A percentile compares a stretch with the other conserved stretches of the same genome.
phyloP scores from a whole-genome alignment of 371 early-diverging fungal species.

The Parasitella parasitica region DNA sequence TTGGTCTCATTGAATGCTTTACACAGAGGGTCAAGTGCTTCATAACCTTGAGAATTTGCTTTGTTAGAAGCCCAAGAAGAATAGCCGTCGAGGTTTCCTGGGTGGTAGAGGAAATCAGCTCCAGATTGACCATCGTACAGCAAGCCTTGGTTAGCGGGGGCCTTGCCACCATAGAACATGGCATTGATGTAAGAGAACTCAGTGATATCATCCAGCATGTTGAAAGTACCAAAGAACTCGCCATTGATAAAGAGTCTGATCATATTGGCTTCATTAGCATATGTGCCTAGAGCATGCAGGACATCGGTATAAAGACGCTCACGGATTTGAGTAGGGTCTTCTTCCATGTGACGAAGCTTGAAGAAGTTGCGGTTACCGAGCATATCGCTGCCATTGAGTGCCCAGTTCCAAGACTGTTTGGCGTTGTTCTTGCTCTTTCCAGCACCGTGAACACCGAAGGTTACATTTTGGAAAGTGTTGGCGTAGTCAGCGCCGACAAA shows the following conservation, averaged over 20 bases:
- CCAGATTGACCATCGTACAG: slow-evolving; percentile 57
- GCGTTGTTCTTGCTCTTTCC: slow-evolving; percentile 59
- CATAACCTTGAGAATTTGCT: slow-evolving; percentile 33
- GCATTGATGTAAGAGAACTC: slow-evolving; percentile 50
- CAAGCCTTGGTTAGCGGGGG: slow-evolving; percentile 45
- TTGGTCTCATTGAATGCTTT: slow-evolving; percentile 40
- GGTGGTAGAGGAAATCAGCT: slow-evolving; percentile 46
- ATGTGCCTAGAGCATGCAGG: slow-evolving; percentile 48
- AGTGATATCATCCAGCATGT: slow-evolving; percentile 53
- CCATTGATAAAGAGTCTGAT: slow-evolving; percentile 54
- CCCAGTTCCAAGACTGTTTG: slow-evolving; percentile 60
- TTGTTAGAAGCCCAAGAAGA: slow-evolving; percentile 32
- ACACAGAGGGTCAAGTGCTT: slow-evolving; percentile 43
- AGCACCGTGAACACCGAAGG: slow-evolving; percentile 53
- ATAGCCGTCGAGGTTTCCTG: slow-evolving; percentile 27
- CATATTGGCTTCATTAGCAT: slow-evolving; percentile 54
- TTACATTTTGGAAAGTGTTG: slow-evolving; percentile 33
- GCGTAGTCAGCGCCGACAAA: slow-evolving; percentile 46
- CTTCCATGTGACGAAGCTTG: slow-evolving; percentile 59
- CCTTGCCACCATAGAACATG: slow-evolving; percentile 45
- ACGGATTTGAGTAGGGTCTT: slow-evolving; percentile 62
- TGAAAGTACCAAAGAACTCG: slow-evolving; percentile 53
- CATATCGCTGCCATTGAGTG: slow-evolving; percentile 26
- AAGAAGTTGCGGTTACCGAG: slow-evolving; percentile 49
- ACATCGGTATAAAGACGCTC: slow-evolving; percentile 58